Percentiles rank a stretch among this genome's conserved stretches.
Evolutionary conservation across 2,329 filamentous ascomycete genomes (phyloP).

Genomic region (Exophiala viscosa): DNA sequence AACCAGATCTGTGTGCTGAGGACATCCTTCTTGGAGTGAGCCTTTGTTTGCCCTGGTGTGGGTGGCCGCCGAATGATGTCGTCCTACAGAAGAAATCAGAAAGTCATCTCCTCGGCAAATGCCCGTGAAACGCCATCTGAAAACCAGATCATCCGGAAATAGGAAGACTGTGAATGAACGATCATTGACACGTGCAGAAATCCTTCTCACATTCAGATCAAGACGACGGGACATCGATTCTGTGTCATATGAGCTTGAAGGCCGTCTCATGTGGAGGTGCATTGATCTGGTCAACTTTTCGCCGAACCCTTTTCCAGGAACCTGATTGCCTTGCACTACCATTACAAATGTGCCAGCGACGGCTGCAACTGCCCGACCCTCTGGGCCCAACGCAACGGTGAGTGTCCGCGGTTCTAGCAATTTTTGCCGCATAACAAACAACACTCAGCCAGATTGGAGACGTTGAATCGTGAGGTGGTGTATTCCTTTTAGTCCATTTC

Average conservation of each 20-base stretch:
- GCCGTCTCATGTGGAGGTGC: conserved; percentile 3
- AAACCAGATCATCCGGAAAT: not conserved
- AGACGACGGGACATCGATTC: not conserved
- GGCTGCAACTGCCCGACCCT: conserved; percentile 23
- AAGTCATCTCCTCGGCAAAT: not conserved
- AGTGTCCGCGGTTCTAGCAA: conserved; percentile 12
- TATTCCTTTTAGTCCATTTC: not conserved
- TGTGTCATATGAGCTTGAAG: conserved; percentile 2
- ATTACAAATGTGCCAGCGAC: conserved; percentile 14
- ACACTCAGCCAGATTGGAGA: not conserved
- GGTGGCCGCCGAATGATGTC: not conserved
- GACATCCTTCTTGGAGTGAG: not conserved
- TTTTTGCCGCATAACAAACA: conserved; percentile 13
- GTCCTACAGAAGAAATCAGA: not conserved
- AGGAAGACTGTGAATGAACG: not conserved
- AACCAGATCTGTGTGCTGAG: not conserved
- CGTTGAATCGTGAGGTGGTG: not conserved
- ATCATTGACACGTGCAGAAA: not conserved
- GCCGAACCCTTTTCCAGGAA: not conserved
- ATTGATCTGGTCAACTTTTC: not conserved
- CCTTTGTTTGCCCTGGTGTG: not conserved
- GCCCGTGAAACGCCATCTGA: not conserved
- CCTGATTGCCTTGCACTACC: conserved; percentile 10
- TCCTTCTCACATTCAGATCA: not conserved
- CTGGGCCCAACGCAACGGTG: conserved; percentile 19